These are phyloP conservation scores for Capsicum pubescens DNA, from an alignment of 257 asterid genomes.

Conservation along the genomic window DNA sequence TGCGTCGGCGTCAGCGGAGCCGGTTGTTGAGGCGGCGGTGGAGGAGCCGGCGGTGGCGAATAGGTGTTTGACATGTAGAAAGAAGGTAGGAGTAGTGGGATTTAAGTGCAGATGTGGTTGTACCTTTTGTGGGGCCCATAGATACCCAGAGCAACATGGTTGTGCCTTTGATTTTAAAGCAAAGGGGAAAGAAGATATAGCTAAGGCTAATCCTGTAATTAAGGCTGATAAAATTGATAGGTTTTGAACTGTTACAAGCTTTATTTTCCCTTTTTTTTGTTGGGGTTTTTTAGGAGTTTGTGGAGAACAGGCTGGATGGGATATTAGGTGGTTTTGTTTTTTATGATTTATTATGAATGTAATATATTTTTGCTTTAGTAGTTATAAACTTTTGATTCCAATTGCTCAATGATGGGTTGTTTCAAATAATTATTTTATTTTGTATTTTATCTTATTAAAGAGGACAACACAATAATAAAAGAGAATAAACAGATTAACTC, in stretches of 20 bases:
- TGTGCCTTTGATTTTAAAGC: slow-evolving; percentile 56
- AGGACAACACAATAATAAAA: too few relatives aligned
- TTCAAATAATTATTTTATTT: background rate
- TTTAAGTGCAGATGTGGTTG: slow-evolving; percentile 55
- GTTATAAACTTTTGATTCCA: background rate
- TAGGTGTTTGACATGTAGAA: slow-evolving; percentile 49
- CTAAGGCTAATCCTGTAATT: slow-evolving; percentile 54
- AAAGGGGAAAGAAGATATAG: slow-evolving; percentile 40
- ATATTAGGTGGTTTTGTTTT: background rate
- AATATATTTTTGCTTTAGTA: background rate
- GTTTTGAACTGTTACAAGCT: slow-evolving; percentile 24
- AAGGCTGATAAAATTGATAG: slow-evolving; percentile 51
- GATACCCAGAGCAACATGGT: slow-evolving; percentile 56
- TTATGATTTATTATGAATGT: background rate
- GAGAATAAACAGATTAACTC: too few relatives aligned
- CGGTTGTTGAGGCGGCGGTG: background rate
- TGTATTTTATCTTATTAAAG: too few relatives aligned
- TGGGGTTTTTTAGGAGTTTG: background rate
- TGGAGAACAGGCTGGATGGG: slow-evolving; percentile 25
- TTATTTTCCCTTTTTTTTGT: background rate
- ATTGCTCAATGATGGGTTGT: background rate
- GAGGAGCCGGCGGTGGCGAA: background rate
- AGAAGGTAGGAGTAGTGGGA: slow-evolving; percentile 52
- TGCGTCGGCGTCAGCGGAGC: background rate
- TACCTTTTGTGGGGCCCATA: slow-evolving; percentile 56